A percentile compares a stretch with the other conserved stretches of the same genome.
Evolutionary conservation across 306 rosid species (phyloP).

Genomic region (Castanopsis chinensis): DNA sequence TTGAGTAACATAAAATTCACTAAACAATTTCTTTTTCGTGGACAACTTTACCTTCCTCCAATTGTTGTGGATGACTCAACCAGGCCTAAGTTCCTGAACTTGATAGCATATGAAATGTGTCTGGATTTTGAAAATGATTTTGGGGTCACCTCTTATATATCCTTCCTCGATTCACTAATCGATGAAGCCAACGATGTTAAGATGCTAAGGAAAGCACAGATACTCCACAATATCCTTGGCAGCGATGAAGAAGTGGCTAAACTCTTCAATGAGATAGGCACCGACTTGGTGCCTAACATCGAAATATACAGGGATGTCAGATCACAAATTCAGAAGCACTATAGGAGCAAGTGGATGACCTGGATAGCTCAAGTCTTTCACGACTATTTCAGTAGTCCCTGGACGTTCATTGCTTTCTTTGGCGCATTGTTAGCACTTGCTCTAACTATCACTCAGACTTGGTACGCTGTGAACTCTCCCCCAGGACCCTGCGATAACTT

Average conservation of each 20-base stretch:
- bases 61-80: neutral
- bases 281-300: conserved; percentile 19
- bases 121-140: conserved; percentile 29
- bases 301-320: neutral
- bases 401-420: conserved; percentile 19
- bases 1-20: conserved; percentile 1
- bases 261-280: conserved; percentile 33
- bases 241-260: conserved; percentile 42
- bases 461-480: neutral
- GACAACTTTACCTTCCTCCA: conserved; percentile 10
- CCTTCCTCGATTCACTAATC: conserved; percentile 37
- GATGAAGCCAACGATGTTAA: conserved; percentile 35
- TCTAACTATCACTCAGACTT: conserved; percentile 7
- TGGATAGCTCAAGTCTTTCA: conserved; percentile 25
- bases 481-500: neutral
- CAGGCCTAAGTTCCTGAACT: conserved; percentile 17
- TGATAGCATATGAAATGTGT: conserved; percentile 44
- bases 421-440: conserved; percentile 7
- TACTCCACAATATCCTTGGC: conserved; percentile 32
- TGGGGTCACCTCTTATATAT: conserved; percentile 18
- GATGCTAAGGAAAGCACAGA: neutral
- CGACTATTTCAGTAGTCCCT: conserved; percentile 30
- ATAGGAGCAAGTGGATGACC: neutral
- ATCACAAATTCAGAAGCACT: neutral
- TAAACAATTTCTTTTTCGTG: neutral